Evolutionary conservation across 208 protist genomes (phyloP), one percentile per base, ranked within the genome.

Genomic region (Leishmania martiniquensis): DNA sequence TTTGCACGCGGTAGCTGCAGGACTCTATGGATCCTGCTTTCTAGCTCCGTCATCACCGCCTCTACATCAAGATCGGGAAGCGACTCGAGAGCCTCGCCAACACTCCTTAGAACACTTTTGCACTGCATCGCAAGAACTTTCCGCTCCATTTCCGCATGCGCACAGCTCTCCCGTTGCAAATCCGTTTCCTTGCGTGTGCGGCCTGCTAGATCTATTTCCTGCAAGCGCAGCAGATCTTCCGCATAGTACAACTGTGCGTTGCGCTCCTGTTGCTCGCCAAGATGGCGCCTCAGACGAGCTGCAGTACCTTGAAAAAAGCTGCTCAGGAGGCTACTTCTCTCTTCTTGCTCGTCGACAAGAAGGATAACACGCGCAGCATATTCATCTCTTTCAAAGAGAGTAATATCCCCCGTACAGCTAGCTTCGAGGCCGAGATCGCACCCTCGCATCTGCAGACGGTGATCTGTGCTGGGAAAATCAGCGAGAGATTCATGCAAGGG

Each of bases 171-270:
- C 15, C 32, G 55, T n/a, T 32, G 72, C 12, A 83, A 62, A 67
- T 83, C 79, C 49, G 7, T 62, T 45, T 71, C 74, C n/a, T 79
- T 83, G 45, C 69, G 74, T 13, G 72, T 42, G 37, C 74, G 70
- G 1, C 45, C n/a, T 10, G 74, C 72, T n/a, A 78, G 70, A 45
- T 79, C 74, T 45, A 78, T 57, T 49, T 83, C 34, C 47, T 79
- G 74, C 15, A 83, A 42, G 22, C 39, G 57, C 59, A 83, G 42
- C 3, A 83, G 79, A 37, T 83, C 79, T 2, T 76, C 71, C 32
- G 66, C 71, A 25, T 37, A 45, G n/a, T 34, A 4, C 10, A 83
- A 59, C 22, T 65, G 57, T 20, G 0, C 34, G 42, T 76, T 59
- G n/a, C 54, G 55, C 44, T 76, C 22, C 37, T 17, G 20, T 25